Evolutionary conservation across 805 yeast species (phyloP).

Genomic region (Candida succiphila): DNA sequence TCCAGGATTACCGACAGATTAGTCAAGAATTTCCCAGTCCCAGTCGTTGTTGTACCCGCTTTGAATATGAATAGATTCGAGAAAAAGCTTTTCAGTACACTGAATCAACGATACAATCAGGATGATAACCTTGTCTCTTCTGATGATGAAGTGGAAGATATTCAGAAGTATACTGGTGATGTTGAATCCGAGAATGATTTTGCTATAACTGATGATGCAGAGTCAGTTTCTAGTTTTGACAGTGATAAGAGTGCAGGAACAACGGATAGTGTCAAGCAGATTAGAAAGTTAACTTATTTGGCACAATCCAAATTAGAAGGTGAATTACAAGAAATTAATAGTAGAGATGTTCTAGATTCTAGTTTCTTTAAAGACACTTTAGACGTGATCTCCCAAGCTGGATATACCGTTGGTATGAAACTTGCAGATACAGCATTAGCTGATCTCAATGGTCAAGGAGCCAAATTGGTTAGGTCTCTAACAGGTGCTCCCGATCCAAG

Average conservation of each 20-base stretch:
- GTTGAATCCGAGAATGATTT: slow-evolving; percentile 1
- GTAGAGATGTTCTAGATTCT: slow-evolving; percentile 12
- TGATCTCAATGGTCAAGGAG: slow-evolving; percentile 29
- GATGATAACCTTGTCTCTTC: slow-evolving; percentile 1
- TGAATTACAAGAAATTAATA: slow-evolving; percentile 12
- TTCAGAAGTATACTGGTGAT: not conserved
- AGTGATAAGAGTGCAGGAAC: slow-evolving; percentile 10
- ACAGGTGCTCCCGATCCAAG: slow-evolving; percentile 29
- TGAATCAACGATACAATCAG: slow-evolving; percentile 15
- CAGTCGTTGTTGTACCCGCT: slow-evolving; percentile 60
- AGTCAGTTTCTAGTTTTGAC: not conserved
- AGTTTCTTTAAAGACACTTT: slow-evolving; percentile 21
- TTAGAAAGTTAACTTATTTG: slow-evolving; percentile 13
- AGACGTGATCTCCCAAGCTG: slow-evolving; percentile 20
- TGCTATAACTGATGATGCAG: slow-evolving; percentile 3
- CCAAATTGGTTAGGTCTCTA: slow-evolving; percentile 28
- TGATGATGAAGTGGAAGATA: not conserved
- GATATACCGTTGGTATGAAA: slow-evolving; percentile 21
- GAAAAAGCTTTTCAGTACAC: slow-evolving; percentile 25
- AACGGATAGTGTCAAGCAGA: slow-evolving; percentile 6
- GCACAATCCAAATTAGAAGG: slow-evolving; percentile 17
- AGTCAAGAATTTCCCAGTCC: slow-evolving; percentile 54
- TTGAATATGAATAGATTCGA: slow-evolving; percentile 47
- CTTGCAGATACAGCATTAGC: slow-evolving; percentile 26
- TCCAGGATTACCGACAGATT: slow-evolving; percentile 55